These are phyloP conservation scores for Pythium aristosporum DNA, from an alignment of 352 stramenopile species.

Conservation along the genomic window DNA sequence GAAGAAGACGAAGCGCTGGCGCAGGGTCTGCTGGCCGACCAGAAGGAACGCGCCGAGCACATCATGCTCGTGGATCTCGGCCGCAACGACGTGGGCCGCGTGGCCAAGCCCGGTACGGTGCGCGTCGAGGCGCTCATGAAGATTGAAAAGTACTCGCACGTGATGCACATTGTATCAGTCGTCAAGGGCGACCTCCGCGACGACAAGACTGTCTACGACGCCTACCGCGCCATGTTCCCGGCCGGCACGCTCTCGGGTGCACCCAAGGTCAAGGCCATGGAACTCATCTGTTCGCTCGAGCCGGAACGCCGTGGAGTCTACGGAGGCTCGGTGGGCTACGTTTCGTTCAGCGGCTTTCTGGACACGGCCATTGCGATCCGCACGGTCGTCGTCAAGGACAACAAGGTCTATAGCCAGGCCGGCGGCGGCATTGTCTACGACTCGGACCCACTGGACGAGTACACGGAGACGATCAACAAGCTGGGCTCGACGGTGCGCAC, in stretches of 20 bases:
- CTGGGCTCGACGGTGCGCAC: constrained; percentile 80
- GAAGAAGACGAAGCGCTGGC: constrained; percentile 82
- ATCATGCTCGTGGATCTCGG: constrained; percentile 92
- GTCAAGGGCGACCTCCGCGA: constrained; percentile 80
- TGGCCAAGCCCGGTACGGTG: constrained; percentile 78
- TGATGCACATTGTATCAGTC: constrained; percentile 91
- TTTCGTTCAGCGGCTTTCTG: constrained; percentile 83
- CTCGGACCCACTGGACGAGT: constrained; percentile 84
- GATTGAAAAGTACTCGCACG: constrained; percentile 91
- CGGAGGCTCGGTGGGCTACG: constrained; percentile 85
- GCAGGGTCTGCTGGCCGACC: constrained; percentile 75
- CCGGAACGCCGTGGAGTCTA: constrained; percentile 83
- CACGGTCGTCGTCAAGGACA: constrained; percentile 82
- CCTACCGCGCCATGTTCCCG: constrained; percentile 88
- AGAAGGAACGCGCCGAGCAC: constrained; percentile 91
- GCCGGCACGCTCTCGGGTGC: constrained; percentile 86
- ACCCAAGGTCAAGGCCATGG: constrained; percentile 89
- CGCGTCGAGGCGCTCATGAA: constrained; percentile 87
- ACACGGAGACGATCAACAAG: constrained; percentile 91
- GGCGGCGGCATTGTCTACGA: constrained; percentile 89
- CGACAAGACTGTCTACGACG: constrained; percentile 86
- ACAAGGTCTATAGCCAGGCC: constrained; percentile 81
- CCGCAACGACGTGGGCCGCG: constrained; percentile 87
- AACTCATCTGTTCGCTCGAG: constrained; percentile 87
- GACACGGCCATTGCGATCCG: constrained; percentile 90